A percentile compares a stretch with the other conserved stretches of the same genome.
Conservation (phyloP, 1,284 basidiomycete genomes). For the Tilletiopsis washingtonensis region DNA sequence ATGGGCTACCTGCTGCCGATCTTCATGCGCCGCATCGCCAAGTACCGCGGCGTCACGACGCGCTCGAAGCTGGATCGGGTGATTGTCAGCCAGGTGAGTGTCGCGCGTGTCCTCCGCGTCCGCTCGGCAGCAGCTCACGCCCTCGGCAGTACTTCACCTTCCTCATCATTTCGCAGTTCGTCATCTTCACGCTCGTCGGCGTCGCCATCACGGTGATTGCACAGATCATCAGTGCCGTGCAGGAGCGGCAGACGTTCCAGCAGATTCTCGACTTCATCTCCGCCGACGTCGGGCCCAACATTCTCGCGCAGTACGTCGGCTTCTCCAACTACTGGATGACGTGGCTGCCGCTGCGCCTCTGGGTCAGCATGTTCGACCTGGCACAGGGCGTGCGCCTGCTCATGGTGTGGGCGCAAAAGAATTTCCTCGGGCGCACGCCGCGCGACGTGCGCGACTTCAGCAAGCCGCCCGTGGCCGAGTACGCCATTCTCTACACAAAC, state of each 20-base stretch:
- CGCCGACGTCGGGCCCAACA: conserved; percentile 15
- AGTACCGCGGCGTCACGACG: conserved; percentile 42
- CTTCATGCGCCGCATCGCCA: conserved; percentile 39
- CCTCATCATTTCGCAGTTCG: conserved; percentile 41
- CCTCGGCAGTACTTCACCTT: conserved; percentile 45
- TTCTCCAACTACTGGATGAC: conserved; percentile 46
- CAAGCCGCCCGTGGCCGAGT: conserved; percentile 86
- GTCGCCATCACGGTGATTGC: conserved; percentile 33
- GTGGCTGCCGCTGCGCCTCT: conserved; percentile 64
- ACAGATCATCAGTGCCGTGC: conserved; percentile 11
- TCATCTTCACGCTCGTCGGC: conserved; percentile 45
- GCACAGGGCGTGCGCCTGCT: conserved; percentile 88
- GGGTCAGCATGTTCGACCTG: conserved; percentile 85
- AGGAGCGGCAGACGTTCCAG: background rate
- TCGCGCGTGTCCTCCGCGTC: no score
- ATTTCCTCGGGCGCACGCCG: conserved; percentile 83
- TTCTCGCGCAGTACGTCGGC: conserved; percentile 37
- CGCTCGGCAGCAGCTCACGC: no score
- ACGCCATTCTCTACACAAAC: conserved; percentile 66
- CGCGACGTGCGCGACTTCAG: conserved; percentile 94
- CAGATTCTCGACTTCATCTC: conserved; percentile 15
- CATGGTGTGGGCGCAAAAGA: conserved; percentile 71
- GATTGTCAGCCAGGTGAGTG: conserved; percentile 21
- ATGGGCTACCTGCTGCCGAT: conserved; percentile 36
- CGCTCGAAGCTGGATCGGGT: conserved; percentile 28